Evolutionary conservation across 2,329 filamentous ascomycete genomes (phyloP).

Genomic region (Colletotrichum tabaci): DNA sequence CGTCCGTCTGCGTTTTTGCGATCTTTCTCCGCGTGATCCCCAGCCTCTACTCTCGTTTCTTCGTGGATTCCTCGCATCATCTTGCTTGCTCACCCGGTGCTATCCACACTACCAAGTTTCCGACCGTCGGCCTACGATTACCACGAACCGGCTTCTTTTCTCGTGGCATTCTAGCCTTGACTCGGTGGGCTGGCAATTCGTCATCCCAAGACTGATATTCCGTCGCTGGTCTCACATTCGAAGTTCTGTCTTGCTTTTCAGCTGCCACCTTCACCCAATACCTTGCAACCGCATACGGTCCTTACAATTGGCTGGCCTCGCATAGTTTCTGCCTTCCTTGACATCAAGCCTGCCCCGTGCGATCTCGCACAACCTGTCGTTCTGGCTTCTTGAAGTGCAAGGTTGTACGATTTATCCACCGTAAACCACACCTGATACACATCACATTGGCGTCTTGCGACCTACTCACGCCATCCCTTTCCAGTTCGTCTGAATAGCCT

Average conservation of each 20-base stretch:
- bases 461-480: conserved; percentile 21
- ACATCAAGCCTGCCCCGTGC: conserved; percentile 18
- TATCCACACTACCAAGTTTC: not conserved
- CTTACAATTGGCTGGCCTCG: conserved; percentile 7
- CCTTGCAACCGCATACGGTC: conserved; percentile 6
- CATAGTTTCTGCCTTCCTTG: conserved; percentile 12
- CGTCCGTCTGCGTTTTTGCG: not conserved
- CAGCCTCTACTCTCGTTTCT: conserved; percentile 32
- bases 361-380: not conserved
- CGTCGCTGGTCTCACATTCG: conserved; percentile 26
- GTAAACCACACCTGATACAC: not conserved
- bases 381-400: conserved; percentile 9
- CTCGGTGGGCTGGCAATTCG: conserved; percentile 17
- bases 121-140: conserved; percentile 11
- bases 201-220: conserved; percentile 23
- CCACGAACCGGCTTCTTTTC: conserved; percentile 23
- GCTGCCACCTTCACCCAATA: conserved; percentile 27
- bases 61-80: conserved; percentile 33
- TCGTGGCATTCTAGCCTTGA: conserved; percentile 8
- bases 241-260: conserved; percentile 36
- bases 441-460: not conserved
- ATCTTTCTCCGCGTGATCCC: conserved; percentile 27
- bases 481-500: conserved; percentile 24
- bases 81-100: conserved; percentile 15
- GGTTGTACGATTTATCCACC: not conserved